Evolutionary conservation across 1,284 basidiomycete species (phyloP).

Genomic region (Polyporus tsugae): DNA sequence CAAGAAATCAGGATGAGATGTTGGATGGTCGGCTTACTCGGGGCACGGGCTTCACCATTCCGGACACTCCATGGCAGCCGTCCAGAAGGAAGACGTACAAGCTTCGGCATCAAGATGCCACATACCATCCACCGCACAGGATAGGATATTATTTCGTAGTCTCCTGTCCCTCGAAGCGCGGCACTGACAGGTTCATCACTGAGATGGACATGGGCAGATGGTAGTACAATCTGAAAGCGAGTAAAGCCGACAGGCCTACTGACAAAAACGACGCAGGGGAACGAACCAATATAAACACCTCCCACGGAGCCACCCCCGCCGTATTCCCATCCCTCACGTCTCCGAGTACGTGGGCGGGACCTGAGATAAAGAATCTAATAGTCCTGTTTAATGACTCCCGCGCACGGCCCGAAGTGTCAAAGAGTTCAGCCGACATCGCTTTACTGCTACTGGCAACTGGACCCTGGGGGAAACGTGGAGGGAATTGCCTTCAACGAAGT

Average conservation of each 20-base stretch:
- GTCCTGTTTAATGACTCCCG: not conserved
- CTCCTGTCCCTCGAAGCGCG: not conserved
- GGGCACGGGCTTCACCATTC: not conserved
- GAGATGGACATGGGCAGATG: not conserved
- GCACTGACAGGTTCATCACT: not conserved
- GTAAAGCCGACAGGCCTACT: not conserved
- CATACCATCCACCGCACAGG: not conserved
- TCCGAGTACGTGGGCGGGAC: not conserved
- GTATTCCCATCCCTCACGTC: not conserved
- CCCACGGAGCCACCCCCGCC: not conserved
- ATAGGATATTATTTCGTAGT: not conserved
- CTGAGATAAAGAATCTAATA: not conserved
- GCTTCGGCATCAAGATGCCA: conserved; percentile 1
- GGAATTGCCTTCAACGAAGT: not conserved
- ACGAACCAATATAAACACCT: not conserved
- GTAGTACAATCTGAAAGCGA: not conserved
- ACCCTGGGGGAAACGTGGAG: not conserved
- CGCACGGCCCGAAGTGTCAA: not conserved
- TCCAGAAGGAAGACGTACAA: not conserved
- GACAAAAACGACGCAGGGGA: not conserved
- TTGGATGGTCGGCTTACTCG: not conserved
- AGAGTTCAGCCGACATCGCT: not conserved
- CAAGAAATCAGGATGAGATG: not conserved
- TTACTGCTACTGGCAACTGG: too few species aligned
- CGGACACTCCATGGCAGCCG: too few species aligned